Percentiles rank a stretch among this genome's conserved stretches.
phyloP scores from a whole-genome alignment of 805 yeast species.

The Danielozyma ontarioensis region DNA sequence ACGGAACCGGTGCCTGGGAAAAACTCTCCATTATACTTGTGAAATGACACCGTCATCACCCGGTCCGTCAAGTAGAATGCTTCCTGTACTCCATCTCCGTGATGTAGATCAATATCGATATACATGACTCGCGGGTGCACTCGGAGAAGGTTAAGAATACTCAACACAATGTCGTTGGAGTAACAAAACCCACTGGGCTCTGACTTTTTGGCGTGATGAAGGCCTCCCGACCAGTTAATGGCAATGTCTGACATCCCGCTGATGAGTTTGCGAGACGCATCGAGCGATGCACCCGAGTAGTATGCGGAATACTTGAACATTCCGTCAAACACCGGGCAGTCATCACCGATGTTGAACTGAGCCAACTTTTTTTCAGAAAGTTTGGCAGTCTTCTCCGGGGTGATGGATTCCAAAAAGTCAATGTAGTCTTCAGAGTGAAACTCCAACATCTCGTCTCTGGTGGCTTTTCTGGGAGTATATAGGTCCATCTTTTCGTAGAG shows the following conservation, averaged over 20 bases:
- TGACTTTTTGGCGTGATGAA: slow-evolving; percentile 92
- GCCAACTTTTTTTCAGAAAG: slow-evolving; percentile 54
- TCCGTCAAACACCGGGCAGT: slow-evolving; percentile 94
- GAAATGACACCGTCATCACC: slow-evolving; percentile 95
- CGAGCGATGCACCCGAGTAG: slow-evolving; percentile 91
- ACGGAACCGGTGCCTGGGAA: slow-evolving; percentile 97
- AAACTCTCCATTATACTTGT: slow-evolving; percentile 88
- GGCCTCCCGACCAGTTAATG: slow-evolving; percentile 93
- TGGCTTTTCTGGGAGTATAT: slow-evolving; percentile 78
- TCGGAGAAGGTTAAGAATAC: slow-evolving; percentile 76
- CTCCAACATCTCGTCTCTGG: slow-evolving; percentile 68
- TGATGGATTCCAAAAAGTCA: slow-evolving; percentile 65
- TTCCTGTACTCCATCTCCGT: slow-evolving; percentile 98
- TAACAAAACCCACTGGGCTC: slow-evolving; percentile 97
- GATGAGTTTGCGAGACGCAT: slow-evolving; percentile 82
- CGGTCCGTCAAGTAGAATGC: slow-evolving; percentile 93
- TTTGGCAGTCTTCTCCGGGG: slow-evolving; percentile 67
- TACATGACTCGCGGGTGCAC: slow-evolving; percentile 91
- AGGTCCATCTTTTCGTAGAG: slow-evolving; percentile 87
- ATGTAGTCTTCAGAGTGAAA: slow-evolving; percentile 89
- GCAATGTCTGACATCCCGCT: slow-evolving; percentile 90
- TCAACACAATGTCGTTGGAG: slow-evolving; percentile 87
- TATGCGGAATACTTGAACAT: slow-evolving; percentile 84
- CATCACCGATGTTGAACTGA: slow-evolving; percentile 85
- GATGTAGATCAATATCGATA: slow-evolving; percentile 92